Base-by-base conservation (phyloP, 192 early-diverging fungal species). In the Endogone sp. region DNA sequence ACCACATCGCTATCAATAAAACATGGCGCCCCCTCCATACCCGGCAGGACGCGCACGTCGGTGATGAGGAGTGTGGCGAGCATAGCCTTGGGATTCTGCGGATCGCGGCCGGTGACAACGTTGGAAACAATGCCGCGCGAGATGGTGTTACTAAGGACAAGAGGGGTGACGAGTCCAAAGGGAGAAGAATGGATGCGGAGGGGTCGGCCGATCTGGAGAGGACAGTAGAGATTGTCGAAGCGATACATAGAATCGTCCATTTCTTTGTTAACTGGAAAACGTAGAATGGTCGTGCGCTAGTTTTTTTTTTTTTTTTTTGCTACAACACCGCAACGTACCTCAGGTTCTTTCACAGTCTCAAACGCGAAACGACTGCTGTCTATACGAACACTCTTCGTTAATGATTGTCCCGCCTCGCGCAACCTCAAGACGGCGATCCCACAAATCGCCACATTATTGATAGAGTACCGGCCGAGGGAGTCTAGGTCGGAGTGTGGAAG, bases 141-240 rank as follows among this genome's bases (percentile, higher is more conserved):
- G n/a, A 75, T 71, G n/a, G 69, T 78, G 68, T 78, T 74, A 56
- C 73, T 74, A 10, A 78, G 29, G 13, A 78, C 77, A 4, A 69
- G 71, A 2, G 77, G 77, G 2, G 77, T 70, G 31, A 78, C 74
- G 25, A 78, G 65, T 4, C 77, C 77, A 67, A 78, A 78, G 16
- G 72, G 72, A 6, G 77, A 77, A 2, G 71, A 71, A 60, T 77
- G 71, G 3, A 77, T 70, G 2, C 68, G 72, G 59, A 77, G 55
- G 24, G 27, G 37, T 30, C 73, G 72, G 25, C 76, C 76, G 29
- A 77, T 37, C 37, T 49, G 37, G 37, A 49, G 37, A 49, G 9
- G 37, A 49, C 6, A 49, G 16, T 11, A 11, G 16, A 49, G 37
- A 49, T 49, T 6, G 37, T 49, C 37, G 37, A 49, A 1, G 37